These are phyloP conservation scores for Parathielavia appendiculata DNA, from an alignment of 495 filamentous ascomycete genomes.

Conservation along the genomic window DNA sequence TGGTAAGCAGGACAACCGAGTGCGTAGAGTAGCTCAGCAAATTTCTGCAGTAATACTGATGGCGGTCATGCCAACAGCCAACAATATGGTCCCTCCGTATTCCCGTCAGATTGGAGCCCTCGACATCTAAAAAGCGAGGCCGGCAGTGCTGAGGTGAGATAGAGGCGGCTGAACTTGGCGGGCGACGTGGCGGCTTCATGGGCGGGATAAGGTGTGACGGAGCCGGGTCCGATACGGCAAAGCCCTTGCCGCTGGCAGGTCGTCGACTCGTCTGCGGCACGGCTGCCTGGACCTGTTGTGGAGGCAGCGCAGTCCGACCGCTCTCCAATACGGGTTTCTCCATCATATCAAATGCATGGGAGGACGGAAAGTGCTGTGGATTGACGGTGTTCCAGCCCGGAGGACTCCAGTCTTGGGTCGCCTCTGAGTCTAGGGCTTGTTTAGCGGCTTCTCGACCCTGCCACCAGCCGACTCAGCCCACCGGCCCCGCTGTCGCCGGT, in stretches of 20 bases:
- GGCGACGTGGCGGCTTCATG: conserved; percentile 9
- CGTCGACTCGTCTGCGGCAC: not conserved
- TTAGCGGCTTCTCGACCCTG: not conserved
- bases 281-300: conserved; percentile 13
- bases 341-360: not conserved
- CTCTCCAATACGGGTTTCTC: too few relatives aligned
- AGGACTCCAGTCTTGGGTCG: too few relatives aligned
- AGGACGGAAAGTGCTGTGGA: too few relatives aligned
- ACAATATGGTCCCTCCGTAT: too few relatives aligned
- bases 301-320: not conserved
- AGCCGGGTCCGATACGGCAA: conserved; percentile 5
- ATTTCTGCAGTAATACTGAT: too few relatives aligned
- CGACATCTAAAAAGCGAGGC: conserved; percentile 1
- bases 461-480: not conserved
- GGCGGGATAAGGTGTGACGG: not conserved
- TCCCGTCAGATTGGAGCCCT: not conserved
- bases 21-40: too few relatives aligned
- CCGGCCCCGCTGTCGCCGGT: not conserved
- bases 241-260: not conserved
- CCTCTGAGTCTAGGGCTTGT: too few relatives aligned
- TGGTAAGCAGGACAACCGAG: too few relatives aligned
- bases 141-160: conserved; percentile 9
- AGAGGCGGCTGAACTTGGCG: not conserved
- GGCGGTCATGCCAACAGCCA: too few relatives aligned
- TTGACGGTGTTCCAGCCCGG: too few relatives aligned